Evolutionary conservation across 140 eudicot species (phyloP), one percentile per base, ranked within the genome.

Genomic region (Anethum foeniculum): DNA sequence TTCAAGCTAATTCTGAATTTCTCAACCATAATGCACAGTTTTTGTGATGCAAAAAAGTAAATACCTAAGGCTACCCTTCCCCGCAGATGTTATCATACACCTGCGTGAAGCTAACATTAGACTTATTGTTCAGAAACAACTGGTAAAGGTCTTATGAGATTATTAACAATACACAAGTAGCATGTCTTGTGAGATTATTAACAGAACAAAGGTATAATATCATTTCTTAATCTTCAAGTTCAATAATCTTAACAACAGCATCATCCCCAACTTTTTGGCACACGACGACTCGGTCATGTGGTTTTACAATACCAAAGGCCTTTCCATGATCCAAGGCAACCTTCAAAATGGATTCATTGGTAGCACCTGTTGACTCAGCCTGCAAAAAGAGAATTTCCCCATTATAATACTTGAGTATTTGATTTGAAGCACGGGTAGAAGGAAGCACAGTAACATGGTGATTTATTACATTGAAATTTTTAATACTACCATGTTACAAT

Each of bases 261-360:
- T 96, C 91, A 81, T 95, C 99, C 75, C 97, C 99, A 49, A 95
- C 97, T 84, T 95, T 95, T 83, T 95, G 99, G 86, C 90, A 95
- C 27, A 95, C 89, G 41, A 95, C 99, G 8, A 95, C 97, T 23
- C 99, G 91, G 38, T 95, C 99, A 67, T 95, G 99, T 30, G 97
- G 84, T 85, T 93, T 95, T 72, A 95, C 84, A 47, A 95, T 89
- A 47, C 99, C 99, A 0, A 90, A 81, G 62, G 97, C 83, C 90
- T 95, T 95, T 25, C 99, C 99, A 39, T 90, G 92, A 77, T 95
- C 99, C 64, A 95, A 86, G 2, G 99, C 99, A 34, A 93, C 97
- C 86, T 95, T 95, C 85, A 95, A 80, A 46, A 95, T 90, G 0
- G 99, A 88, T 77, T 95, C 99, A 30, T 90, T 92, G 52, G 96